Evolutionary conservation across 495 filamentous ascomycete species (phyloP).

Genomic region (Penicillium cinerascens): DNA sequence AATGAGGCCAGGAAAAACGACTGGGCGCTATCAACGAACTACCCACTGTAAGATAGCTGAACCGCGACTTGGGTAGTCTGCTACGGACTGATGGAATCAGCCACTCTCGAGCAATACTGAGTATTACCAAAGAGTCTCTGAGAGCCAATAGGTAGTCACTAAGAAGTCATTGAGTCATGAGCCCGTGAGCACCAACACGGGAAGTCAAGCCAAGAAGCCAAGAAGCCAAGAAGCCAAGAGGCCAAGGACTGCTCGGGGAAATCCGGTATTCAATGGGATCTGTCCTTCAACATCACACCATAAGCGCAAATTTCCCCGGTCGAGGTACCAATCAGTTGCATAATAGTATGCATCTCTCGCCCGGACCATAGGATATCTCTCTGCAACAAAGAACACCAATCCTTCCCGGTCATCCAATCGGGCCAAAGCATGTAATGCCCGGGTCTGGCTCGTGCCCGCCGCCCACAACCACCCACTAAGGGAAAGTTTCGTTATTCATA

Average conservation of each 20-base stretch:
- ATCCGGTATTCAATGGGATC: background rate
- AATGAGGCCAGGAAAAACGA: background rate
- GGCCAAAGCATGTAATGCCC: background rate
- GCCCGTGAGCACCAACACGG: background rate
- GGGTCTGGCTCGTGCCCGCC: too few species aligned
- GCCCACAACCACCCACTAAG: too few species aligned
- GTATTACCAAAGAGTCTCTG: background rate
- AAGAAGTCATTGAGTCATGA: background rate
- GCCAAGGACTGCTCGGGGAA: background rate
- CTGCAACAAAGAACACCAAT: background rate
- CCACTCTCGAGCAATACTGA: background rate
- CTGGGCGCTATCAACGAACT: background rate
- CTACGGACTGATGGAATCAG: background rate
- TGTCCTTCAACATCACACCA: background rate
- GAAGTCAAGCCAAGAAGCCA: background rate
- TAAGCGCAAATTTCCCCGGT: background rate
- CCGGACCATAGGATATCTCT: background rate
- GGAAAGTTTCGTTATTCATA: too few species aligned
- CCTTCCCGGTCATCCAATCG: background rate
- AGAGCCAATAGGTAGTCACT: background rate
- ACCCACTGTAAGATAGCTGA: too few species aligned
- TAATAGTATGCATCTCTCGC: background rate
- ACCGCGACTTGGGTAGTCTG: too few species aligned
- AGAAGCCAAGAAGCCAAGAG: background rate
- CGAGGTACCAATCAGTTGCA: background rate